Base-by-base conservation (phyloP, 768 basidiomycete genomes). In the Cyathus striatus region DNA sequence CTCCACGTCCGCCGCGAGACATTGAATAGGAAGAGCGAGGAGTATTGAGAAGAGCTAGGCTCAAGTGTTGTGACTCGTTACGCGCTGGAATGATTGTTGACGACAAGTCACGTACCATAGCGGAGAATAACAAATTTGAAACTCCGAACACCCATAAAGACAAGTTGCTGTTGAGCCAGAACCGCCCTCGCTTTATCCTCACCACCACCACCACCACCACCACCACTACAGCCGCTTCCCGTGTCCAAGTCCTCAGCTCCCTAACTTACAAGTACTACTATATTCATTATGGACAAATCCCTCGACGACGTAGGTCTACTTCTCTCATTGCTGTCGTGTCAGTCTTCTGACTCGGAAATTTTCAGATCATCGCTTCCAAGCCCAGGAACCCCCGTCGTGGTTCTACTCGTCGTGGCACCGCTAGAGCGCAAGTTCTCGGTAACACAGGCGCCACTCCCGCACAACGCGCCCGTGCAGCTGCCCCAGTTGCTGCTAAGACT, bases 261-360 rank as follows among this genome's bases (percentile, higher is more conserved):
- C 42, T 41, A 30, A 21, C 40, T 24, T n/a, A n/a, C n/a, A n/a
- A n/a, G n/a, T n/a, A n/a, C n/a, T n/a, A n/a, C 18, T 40, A 34
- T 41, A 35, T 43, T 41, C 41, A 62, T 49, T 59, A 87, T 91
- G 83, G 87, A 91, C 68, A 85, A 86, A 68, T 76, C 85, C 55
- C 84, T 91, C 46, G 88, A 91, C 60, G 83, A 90, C 45, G 88
- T 91, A 44, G 17, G 77, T 69, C 23, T 37, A 45, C 23, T 43
- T 34, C 41, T 46, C 56, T 46, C 17, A 37, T 44, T 41, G 52
- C 52, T 58, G 57, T 61, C 45, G 47, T 39, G 39, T 36, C 50
- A 55, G 37, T 43, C 49, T 45, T 60, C 46, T 51, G 34, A 53
- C 52, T 48, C 43, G 41, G 43, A 47, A 17, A 53, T 35, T 43